Evolutionary conservation across 306 rosid genomes (phyloP), one percentile per base, ranked within the genome.

Genomic region (Sicyos edulis): DNA sequence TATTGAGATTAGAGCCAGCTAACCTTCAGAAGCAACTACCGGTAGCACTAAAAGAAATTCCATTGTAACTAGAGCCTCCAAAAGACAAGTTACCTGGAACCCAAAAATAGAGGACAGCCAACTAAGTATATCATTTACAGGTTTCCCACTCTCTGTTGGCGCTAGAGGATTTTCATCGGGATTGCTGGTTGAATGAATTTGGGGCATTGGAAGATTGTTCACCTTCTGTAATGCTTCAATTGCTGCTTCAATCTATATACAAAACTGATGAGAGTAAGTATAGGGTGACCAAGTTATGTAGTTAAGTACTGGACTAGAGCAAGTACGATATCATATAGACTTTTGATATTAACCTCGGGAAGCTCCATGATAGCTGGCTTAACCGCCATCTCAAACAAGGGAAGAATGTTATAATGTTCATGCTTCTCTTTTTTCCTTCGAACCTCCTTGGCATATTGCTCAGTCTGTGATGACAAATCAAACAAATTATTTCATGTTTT

Each of bases 301-400:
- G 24, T 16, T 24, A 69, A 69, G 73, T 24, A 15, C 10, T 68
- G 56, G 51, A 52, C 47, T n/a, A 26, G 51, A 59, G 71, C 59
- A 50, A 64, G 47, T 26, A 22, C 15, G 14, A 62, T 45, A 51
- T 50, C 37, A 51, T 53, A 68, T 72, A 61, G 34, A 42, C 32
- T 71, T 44, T 24, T 13, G 61, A 64, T 80, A 52, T 45, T 51
- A 79, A 93, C 99, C 99, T 87, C 96, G 0, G 95, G 88, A 81
- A 91, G 88, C 68, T 91, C 91, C 99, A 93, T 93, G 66, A 91
- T 87, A 74, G 80, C 80, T 14, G 96, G 97, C 82, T 81, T 91
- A 85, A 86, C 92, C 79, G 92, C 97, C 67, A 86, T 85, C 65
- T 87, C 89, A 83, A 88, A 83, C 70, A 90, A 75, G 49, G 98